Evolutionary conservation across 768 basidiomycete species (phyloP).

Genomic region (Dentipellis sp.): DNA sequence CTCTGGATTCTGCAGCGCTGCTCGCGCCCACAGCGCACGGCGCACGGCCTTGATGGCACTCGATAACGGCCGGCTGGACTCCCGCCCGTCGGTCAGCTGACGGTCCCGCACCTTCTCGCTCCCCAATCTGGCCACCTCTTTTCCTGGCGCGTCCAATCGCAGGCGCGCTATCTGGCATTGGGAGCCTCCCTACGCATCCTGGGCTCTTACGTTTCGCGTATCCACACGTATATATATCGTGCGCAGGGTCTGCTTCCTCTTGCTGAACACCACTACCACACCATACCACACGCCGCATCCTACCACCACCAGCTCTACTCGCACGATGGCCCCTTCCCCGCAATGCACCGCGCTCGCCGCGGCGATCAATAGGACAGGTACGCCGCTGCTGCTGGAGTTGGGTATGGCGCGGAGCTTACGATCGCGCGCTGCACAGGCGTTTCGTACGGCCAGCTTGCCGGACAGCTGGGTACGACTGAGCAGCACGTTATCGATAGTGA

Average conservation of each 20-base stretch:
- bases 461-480: conserved; percentile 29
- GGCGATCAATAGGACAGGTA: conserved; percentile 43
- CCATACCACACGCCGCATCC: too few species aligned
- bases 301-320: not conserved
- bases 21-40: too few species aligned
- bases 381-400: conserved; percentile 1
- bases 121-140: too few species aligned
- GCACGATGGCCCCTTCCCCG: conserved; percentile 38
- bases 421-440: conserved; percentile 26
- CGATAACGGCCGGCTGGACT: too few species aligned
- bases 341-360: conserved; percentile 49
- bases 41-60: too few species aligned
- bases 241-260: too few species aligned
- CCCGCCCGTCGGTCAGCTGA: too few species aligned
- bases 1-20: too few species aligned
- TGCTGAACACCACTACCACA: too few species aligned
- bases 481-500: conserved; percentile 47
- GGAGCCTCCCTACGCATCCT: not conserved
- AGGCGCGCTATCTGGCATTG: not conserved
- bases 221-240: not conserved
- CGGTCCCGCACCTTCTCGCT: too few species aligned
- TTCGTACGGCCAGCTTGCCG: conserved; percentile 41
- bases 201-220: not conserved
- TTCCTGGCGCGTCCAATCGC: not conserved
- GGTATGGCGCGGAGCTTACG: not conserved